These are phyloP conservation scores for Starmerella ratchasimensis DNA, from an alignment of 805 yeast species.

Conservation along the genomic window DNA sequence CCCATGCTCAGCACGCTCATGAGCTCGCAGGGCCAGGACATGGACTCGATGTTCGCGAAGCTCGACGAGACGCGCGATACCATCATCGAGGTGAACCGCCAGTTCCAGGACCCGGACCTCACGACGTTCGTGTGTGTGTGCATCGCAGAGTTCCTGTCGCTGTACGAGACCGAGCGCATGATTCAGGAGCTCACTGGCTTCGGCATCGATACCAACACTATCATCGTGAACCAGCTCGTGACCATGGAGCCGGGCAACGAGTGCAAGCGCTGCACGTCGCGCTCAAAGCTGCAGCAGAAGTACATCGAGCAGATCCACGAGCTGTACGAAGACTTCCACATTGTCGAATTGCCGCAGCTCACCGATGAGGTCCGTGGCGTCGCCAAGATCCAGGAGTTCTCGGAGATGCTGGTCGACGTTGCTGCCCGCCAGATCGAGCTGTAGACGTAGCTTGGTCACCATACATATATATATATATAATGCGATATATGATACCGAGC, in stretches of 20 bases:
- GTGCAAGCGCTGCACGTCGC: constrained; percentile 81
- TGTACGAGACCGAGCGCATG: constrained; percentile 95
- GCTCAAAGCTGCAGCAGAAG: constrained; percentile 93
- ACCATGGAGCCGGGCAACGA: constrained; percentile 58
- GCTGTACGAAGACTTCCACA: constrained; percentile 90
- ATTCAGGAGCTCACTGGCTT: constrained; percentile 90
- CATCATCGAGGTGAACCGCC: constrained; percentile 80
- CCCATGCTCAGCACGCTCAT: constrained; percentile 74
- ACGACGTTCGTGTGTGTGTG: constrained; percentile 92
- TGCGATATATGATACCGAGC: no score
- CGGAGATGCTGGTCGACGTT: constrained; percentile 68
- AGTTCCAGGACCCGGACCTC: constrained; percentile 88
- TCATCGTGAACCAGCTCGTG: constrained; percentile 85
- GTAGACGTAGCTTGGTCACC: no score
- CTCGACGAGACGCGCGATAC: constrained; percentile 66
- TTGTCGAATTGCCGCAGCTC: constrained; percentile 87
- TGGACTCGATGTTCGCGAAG: constrained; percentile 60
- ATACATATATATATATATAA: no score
- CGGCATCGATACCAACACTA: constrained; percentile 92
- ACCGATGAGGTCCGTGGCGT: constrained; percentile 93
- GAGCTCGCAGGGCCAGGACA: constrained; percentile 35
- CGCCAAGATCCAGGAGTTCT: constrained; percentile 69
- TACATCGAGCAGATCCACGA: constrained; percentile 92
- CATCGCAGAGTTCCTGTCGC: constrained; percentile 87
- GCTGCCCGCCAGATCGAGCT: constrained; percentile 31